Evolutionary conservation across 768 basidiomycete species (phyloP).

Genomic region (Pleurotus pulmonarius): DNA sequence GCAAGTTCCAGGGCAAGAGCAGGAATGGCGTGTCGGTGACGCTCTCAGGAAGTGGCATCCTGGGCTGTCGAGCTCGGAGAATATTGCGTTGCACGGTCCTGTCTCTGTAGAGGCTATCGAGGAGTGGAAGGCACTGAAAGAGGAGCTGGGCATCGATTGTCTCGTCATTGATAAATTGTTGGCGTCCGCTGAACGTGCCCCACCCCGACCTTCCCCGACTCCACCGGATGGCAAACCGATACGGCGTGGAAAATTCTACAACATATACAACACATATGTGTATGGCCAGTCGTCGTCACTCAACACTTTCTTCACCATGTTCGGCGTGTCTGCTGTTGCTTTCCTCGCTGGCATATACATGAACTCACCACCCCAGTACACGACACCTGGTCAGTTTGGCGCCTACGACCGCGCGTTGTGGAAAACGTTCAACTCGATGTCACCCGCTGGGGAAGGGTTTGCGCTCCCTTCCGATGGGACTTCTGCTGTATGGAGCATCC

Average conservation of each 20-base stretch:
- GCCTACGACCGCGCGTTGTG: slow-evolving; percentile 78
- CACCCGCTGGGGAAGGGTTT: slow-evolving; percentile 70
- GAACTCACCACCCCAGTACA: slow-evolving; percentile 44
- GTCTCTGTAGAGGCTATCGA: slow-evolving; percentile 65
- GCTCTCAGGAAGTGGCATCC: slow-evolving; percentile 70
- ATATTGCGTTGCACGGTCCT: slow-evolving; percentile 37
- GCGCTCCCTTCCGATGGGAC: slow-evolving; percentile 42
- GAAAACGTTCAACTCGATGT: slow-evolving; percentile 74
- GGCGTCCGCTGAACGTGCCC: slow-evolving; percentile 30
- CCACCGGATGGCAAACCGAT: slow-evolving; percentile 6
- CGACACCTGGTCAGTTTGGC: slow-evolving; percentile 62
- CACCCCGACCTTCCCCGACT: slow-evolving; percentile 10
- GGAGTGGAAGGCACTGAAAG: slow-evolving; percentile 79
- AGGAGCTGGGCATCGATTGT: slow-evolving; percentile 76
- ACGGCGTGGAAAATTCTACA: slow-evolving; percentile 64
- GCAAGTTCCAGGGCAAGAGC: slow-evolving; percentile 44
- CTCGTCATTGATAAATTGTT: slow-evolving; percentile 72
- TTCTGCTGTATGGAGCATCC: slow-evolving; percentile 61
- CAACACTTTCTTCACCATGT: slow-evolving; percentile 51
- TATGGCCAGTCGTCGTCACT: slow-evolving; percentile 32
- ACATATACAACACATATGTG: slow-evolving; percentile 79
- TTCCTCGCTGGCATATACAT: slow-evolving; percentile 60
- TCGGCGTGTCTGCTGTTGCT: slow-evolving; percentile 60
- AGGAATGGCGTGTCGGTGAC: slow-evolving; percentile 52
- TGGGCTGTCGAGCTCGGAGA: slow-evolving; percentile 45